These are phyloP conservation scores for Schizophyllum amplum DNA, from an alignment of 1,284 basidiomycete species.

Conservation along the genomic window DNA sequence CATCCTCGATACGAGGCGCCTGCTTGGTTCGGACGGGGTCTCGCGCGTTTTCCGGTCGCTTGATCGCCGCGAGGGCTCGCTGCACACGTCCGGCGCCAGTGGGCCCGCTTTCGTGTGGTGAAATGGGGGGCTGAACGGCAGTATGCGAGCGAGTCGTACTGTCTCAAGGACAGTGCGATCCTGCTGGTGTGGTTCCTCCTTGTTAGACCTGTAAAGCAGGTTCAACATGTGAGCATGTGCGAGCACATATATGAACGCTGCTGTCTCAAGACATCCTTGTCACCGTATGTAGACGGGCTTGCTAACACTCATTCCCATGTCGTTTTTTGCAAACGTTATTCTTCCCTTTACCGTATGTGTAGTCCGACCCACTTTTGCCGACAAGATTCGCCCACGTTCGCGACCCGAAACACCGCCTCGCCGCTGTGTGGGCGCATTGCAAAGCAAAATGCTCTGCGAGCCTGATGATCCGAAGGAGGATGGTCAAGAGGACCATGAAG, in stretches of 20 bases:
- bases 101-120: slow-evolving; percentile 81
- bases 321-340: slow-evolving; percentile 21
- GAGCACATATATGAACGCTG: background rate
- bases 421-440: slow-evolving; percentile 78
- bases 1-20: slow-evolving; percentile 70
- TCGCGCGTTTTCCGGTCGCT: slow-evolving; percentile 82
- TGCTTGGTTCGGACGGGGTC: slow-evolving; percentile 26
- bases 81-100: background rate
- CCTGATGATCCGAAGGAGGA: slow-evolving; percentile 86
- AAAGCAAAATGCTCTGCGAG: slow-evolving; percentile 84
- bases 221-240: slow-evolving; percentile 19
- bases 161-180: background rate
- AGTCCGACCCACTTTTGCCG: slow-evolving; percentile 80
- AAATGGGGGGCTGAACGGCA: slow-evolving; percentile 89
- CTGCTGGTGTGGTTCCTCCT: slow-evolving; percentile 11
- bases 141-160: background rate
- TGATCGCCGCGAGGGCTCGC: slow-evolving; percentile 68
- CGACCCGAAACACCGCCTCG: slow-evolving; percentile 84
- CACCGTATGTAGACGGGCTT: slow-evolving; percentile 31
- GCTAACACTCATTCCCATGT: slow-evolving; percentile 54
- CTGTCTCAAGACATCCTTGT: slow-evolving; percentile 23
- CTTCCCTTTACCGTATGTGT: slow-evolving; percentile 15
- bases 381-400: slow-evolving; percentile 81
- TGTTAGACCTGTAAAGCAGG: slow-evolving; percentile 57
- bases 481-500: slow-evolving; percentile 63